Evolutionary conservation across 768 basidiomycete species (phyloP).

Genomic region (Neoboletus magnificus): DNA sequence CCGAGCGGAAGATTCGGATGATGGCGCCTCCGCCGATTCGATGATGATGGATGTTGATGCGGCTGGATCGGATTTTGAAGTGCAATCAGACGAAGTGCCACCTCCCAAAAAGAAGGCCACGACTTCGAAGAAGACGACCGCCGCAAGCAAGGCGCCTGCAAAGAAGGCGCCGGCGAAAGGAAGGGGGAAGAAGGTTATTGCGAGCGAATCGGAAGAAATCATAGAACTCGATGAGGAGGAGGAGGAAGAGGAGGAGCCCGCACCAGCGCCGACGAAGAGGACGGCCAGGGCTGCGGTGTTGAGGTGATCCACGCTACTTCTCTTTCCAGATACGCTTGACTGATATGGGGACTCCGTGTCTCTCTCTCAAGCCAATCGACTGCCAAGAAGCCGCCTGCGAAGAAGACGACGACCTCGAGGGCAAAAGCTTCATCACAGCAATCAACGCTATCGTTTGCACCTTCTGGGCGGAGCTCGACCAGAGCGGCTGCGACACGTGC

Average conservation of each 20-base stretch:
- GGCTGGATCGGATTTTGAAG: slow-evolving; percentile 50
- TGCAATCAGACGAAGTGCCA: slow-evolving; percentile 40
- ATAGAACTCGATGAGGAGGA: slow-evolving; percentile 58
- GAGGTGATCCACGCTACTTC: slow-evolving; percentile 43
- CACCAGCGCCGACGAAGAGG: slow-evolving; percentile 48
- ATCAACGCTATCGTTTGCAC: slow-evolving; percentile 60
- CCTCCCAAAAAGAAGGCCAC: slow-evolving; percentile 43
- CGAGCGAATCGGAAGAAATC: slow-evolving; percentile 49
- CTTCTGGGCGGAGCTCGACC: slow-evolving; percentile 52
- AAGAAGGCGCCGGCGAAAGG: slow-evolving; percentile 47
- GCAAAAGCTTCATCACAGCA: slow-evolving; percentile 33
- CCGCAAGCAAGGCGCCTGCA: slow-evolving; percentile 36
- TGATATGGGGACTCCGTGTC: neutral
- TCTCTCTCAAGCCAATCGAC: slow-evolving; percentile 31
- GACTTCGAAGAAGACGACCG: slow-evolving; percentile 28
- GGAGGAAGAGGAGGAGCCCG: slow-evolving; percentile 46
- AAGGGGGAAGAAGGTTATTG: slow-evolving; percentile 52
- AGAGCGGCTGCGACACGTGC: slow-evolving; percentile 70
- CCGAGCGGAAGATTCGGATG: slow-evolving; percentile 51
- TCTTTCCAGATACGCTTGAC: slow-evolving; percentile 28
- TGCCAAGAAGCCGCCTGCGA: slow-evolving; percentile 54
- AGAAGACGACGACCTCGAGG: slow-evolving; percentile 38
- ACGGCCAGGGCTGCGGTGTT: slow-evolving; percentile 63
- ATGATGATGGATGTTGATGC: slow-evolving; percentile 75
- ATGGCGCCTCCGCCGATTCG: slow-evolving; percentile 52